Percentiles rank a stretch among this genome's conserved stretches.
Evolutionary conservation across 768 basidiomycete genomes (phyloP).

Genomic region (Melanogaster broomeanus): DNA sequence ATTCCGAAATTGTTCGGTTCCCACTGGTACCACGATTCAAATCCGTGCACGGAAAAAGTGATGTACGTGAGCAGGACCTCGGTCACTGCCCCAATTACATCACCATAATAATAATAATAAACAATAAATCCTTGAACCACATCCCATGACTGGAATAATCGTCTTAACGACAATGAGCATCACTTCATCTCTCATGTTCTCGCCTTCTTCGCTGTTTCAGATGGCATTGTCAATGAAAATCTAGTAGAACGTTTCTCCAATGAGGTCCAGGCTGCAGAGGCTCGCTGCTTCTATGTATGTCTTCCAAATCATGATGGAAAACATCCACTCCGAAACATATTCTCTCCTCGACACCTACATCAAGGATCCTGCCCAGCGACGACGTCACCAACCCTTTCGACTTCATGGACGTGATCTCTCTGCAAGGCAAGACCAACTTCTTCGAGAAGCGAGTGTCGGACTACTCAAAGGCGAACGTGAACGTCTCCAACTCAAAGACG

Average conservation of each 20-base stretch:
- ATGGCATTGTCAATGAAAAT: conserved; percentile 96
- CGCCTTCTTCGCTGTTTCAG: conserved; percentile 94
- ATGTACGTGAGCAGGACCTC: too few species aligned
- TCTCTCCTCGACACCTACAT: conserved; percentile 93
- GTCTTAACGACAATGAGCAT: conserved; percentile 78
- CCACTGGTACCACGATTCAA: too few species aligned
- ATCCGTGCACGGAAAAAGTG: too few species aligned
- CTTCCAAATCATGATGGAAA: conserved; percentile 98
- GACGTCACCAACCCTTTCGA: conserved; percentile 79
- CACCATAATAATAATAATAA: too few species aligned
- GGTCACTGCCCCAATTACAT: too few species aligned
- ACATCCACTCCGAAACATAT: conserved; percentile 95
- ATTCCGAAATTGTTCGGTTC: too few species aligned
- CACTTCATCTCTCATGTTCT: conserved; percentile 92
- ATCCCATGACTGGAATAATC: too few species aligned
- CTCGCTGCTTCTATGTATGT: conserved; percentile 95
- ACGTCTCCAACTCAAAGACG: too few species aligned
- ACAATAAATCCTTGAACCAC: too few species aligned
- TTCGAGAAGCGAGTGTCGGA: too few species aligned
- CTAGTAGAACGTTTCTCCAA: conserved; percentile 88
- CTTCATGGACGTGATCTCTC: conserved; percentile 96
- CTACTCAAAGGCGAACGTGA: too few species aligned
- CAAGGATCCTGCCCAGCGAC: conserved; percentile 74
- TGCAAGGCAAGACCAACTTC: too few species aligned
- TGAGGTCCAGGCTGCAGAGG: conserved; percentile 89